Percentiles rank a stretch among this genome's conserved stretches.
These are phyloP conservation scores for Leishmania mexicana DNA, from an alignment of 208 protist genomes.

Conservation along the genomic window DNA sequence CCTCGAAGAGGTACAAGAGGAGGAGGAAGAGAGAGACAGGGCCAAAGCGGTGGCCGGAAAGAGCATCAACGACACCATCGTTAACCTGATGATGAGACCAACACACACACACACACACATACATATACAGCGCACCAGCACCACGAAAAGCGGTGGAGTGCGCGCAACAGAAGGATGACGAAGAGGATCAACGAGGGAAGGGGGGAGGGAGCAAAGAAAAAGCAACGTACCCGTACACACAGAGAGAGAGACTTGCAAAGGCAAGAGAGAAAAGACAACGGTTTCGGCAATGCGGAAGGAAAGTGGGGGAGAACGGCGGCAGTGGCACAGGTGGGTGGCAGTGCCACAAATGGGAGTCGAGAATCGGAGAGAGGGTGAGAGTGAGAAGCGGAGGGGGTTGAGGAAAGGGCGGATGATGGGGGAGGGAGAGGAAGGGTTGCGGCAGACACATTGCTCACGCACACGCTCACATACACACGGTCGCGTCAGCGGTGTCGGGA, in stretches of 20 bases:
- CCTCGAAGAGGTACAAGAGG: not conserved
- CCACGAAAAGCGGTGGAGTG: not conserved
- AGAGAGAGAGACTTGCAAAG: not conserved
- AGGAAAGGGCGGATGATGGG: not conserved
- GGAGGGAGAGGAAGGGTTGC: not conserved
- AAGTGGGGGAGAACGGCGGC: not conserved
- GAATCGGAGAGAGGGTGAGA: not conserved
- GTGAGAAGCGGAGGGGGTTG: not conserved
- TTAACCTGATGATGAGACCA: not conserved
- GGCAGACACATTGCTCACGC: not conserved
- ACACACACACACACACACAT: not conserved
- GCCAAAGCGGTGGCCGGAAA: not conserved
- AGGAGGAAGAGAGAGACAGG: not conserved
- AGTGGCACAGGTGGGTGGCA: not conserved
- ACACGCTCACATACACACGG: not conserved
- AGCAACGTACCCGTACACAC: not conserved
- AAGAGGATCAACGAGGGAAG: not conserved
- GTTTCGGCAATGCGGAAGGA: not conserved
- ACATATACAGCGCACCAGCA: not conserved
- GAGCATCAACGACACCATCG: not conserved
- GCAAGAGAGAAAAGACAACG: not conserved
- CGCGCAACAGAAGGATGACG: not conserved
- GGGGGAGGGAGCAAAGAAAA: too few species aligned
- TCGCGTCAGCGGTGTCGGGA: not conserved
- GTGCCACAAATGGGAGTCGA: not conserved